These are phyloP conservation scores for Ilex paraguariensis DNA, from an alignment of 305 asterid species.

Conservation along the genomic window DNA sequence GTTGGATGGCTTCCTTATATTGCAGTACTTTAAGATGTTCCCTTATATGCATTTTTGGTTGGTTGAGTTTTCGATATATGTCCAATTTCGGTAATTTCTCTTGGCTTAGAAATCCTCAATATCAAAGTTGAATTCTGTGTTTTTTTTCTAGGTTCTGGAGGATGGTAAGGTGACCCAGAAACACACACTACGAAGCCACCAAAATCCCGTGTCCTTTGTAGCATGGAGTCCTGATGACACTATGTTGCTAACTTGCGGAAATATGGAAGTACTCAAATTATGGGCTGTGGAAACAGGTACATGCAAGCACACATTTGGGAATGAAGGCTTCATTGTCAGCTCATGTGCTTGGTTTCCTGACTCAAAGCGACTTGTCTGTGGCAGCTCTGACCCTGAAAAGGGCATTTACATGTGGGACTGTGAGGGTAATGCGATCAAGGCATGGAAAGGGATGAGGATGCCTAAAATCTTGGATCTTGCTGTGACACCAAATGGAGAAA, in stretches of 20 bases:
- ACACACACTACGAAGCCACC: constrained; percentile 52
- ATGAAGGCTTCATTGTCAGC: constrained; percentile 56
- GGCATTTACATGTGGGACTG: constrained; percentile 95
- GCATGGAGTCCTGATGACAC: constrained; percentile 96
- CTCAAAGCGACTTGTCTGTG: constrained; percentile 83
- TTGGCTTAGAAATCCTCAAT: background rate
- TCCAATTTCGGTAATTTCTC: no score
- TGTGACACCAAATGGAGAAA: constrained; percentile 80
- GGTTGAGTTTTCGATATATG: no score
- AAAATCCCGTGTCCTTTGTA: constrained; percentile 70
- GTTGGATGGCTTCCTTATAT: no score
- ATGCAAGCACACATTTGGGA: constrained; percentile 78
- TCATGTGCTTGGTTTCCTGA: constrained; percentile 99
- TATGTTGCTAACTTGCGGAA: constrained; percentile 91
- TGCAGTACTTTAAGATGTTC: no score
- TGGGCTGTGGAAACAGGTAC: constrained; percentile 91
- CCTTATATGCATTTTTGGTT: no score
- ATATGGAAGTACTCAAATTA: constrained; percentile 78
- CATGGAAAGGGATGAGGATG: constrained; percentile 93
- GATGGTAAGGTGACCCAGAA: constrained; percentile 45
- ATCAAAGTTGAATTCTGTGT: constrained; percentile 10
- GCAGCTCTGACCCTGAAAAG: constrained; percentile 81
- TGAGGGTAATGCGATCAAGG: constrained; percentile 78
- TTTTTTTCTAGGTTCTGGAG: constrained; percentile 59
- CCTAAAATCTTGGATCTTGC: constrained; percentile 88